Evolutionary conservation across 73 alveolate species (phyloP), one percentile per base, ranked within the genome.

Genomic region (Symbiodinium natans): DNA sequence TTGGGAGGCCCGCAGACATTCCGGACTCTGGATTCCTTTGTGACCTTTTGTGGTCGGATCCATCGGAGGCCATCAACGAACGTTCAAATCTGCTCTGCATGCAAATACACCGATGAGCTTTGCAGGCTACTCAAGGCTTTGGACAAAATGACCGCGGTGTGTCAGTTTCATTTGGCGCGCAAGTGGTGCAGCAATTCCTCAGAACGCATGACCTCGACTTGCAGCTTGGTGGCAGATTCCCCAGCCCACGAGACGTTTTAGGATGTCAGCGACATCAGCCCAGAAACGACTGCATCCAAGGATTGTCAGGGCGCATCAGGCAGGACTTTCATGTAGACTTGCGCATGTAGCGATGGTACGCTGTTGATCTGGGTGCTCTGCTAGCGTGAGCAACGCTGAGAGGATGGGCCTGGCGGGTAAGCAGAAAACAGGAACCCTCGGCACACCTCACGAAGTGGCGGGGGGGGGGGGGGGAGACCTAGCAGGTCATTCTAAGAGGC

Each of bases 271-370:
- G 6, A 13, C 6, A 46, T n/a, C n/a, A n/a, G n/a, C n/a, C n/a
- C n/a, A n/a, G n/a, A n/a, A n/a, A n/a, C n/a, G n/a, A n/a, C n/a
- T 56, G 75, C 83, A 31, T 21, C 34, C 36, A 34, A 90, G 97
- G 97, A 99, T 99, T 39, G 99, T 99, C 85, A 98, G 99, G 95
- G 99, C 99, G 36, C 99, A 99, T 98, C 99, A 99, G 99, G 99
- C 99, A 41, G 25, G 92, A 43, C 8, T 33, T 6, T 46, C 52
- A 34, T 8, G 34, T 27, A 13, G 13, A 25, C 8, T 74, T 74
- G 1, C 85, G 85, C 85, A 43, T 11, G 13, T 31, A 27, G 8
- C 85, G 31, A 43, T 38, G n/a, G n/a, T n/a, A n/a, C n/a, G n/a
- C n/a, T n/a, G n/a, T n/a, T n/a, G n/a, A n/a, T n/a, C n/a, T n/a